These are phyloP conservation scores for Tulasnella sp. DNA, from an alignment of 768 basidiomycete genomes.

Conservation along the genomic window DNA sequence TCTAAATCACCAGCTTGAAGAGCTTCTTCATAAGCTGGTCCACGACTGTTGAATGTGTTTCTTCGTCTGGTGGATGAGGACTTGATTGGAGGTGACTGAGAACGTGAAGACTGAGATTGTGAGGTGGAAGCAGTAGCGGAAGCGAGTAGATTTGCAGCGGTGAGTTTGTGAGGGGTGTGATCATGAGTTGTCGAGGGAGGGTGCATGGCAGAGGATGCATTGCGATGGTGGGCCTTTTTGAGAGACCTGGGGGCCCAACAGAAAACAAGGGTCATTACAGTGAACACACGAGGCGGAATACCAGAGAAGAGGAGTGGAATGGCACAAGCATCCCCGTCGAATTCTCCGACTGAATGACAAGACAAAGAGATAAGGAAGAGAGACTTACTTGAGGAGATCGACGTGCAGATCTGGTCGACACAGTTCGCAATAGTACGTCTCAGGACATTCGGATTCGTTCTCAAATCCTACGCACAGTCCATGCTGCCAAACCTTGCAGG, in stretches of 20 bases:
- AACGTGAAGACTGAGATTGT: conserved; percentile 49
- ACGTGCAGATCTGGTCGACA: conserved; percentile 79
- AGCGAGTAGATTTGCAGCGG: conserved; percentile 10
- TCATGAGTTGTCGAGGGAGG: conserved; percentile 9
- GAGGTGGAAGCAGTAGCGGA: conserved; percentile 4
- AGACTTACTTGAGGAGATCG: conserved; percentile 35
- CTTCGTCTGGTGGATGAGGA: conserved; percentile 51
- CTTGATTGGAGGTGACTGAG: conserved; percentile 47
- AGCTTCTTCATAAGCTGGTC: conserved; percentile 38
- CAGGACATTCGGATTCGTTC: conserved; percentile 54
- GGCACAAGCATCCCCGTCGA: neutral
- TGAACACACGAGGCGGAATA: too few species aligned
- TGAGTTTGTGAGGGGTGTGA: conserved; percentile 12
- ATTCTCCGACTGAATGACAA: too few species aligned
- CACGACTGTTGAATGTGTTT: conserved; percentile 96
- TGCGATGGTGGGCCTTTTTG: conserved; percentile 31
- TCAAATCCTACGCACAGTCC: conserved; percentile 91
- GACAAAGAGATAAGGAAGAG: neutral
- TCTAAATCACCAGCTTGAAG: conserved; percentile 28
- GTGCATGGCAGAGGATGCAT: conserved; percentile 12
- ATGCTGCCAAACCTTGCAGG: conserved; percentile 97
- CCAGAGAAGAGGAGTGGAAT: neutral
- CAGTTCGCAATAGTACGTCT: conserved; percentile 86
- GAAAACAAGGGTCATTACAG: conserved; percentile 17
- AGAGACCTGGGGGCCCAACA: conserved; percentile 38